These are phyloP conservation scores for Ceratocystis colombiana DNA, from an alignment of 2,329 filamentous ascomycete genomes.

Conservation along the genomic window DNA sequence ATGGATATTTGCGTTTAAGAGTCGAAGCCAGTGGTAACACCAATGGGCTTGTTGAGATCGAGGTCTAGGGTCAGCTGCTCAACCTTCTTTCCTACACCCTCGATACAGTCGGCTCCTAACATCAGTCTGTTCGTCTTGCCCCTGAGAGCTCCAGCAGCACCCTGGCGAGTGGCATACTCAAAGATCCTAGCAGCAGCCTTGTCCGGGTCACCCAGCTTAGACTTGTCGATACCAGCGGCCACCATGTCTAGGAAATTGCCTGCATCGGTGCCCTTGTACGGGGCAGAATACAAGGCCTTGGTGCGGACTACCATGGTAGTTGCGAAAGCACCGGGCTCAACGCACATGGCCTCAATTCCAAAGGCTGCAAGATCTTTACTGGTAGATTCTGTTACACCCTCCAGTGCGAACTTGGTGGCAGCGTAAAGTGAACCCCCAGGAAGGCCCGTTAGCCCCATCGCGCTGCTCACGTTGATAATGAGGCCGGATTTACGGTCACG, in stretches of 20 bases:
- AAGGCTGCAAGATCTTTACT: slow-evolving; percentile 39
- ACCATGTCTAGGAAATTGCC: slow-evolving; percentile 28
- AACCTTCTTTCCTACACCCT: slow-evolving; percentile 29
- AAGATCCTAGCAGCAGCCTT: slow-evolving; percentile 34
- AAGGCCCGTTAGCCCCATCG: slow-evolving; percentile 38
- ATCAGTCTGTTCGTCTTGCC: slow-evolving; percentile 32
- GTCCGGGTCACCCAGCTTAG: slow-evolving; percentile 35
- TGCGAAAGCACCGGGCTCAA: slow-evolving; percentile 47
- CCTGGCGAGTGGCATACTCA: slow-evolving; percentile 33
- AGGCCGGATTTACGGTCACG: slow-evolving; percentile 35
- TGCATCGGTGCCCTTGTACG: slow-evolving; percentile 31
- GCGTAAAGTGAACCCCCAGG: slow-evolving; percentile 36
- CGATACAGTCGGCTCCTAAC: slow-evolving; percentile 33
- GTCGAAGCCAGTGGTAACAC: slow-evolving; percentile 9
- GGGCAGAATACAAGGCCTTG: slow-evolving; percentile 27
- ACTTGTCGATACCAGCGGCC: slow-evolving; percentile 30
- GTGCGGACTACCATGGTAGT: slow-evolving; percentile 37
- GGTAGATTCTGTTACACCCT: slow-evolving; percentile 39
- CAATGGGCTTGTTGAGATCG: slow-evolving; percentile 9
- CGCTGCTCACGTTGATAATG: slow-evolving; percentile 40
- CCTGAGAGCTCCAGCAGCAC: slow-evolving; percentile 27
- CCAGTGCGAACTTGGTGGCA: slow-evolving; percentile 40
- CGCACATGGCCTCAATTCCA: slow-evolving; percentile 35
- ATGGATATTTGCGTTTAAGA: not conserved
- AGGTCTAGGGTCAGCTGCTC: slow-evolving; percentile 24